Evolutionary conservation across 805 yeast species (phyloP), one percentile per base, ranked within the genome.

Genomic region (Ogataea zsoltii): DNA sequence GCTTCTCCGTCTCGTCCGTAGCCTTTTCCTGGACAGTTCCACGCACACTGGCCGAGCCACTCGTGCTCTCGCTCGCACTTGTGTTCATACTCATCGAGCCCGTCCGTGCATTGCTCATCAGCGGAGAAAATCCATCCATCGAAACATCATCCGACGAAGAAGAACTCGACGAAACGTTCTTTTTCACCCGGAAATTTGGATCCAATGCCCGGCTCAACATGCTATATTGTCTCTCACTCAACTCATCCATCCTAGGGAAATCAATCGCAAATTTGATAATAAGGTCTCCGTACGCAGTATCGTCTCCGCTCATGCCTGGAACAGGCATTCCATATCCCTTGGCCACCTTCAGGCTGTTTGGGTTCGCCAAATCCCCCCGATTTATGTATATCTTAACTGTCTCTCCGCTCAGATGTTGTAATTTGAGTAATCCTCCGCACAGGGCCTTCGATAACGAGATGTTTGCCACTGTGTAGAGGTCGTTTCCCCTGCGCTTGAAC

Each of bases 321-420:
- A 74, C 69, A 12, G 91, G 90, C 88, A 83, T 83, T 6, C 91
- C 91, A 38, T 67, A 61, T 1, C 76, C 77, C 44, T 68, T 67
- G 14, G 59, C 55, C 13, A 57, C 48, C 32, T 58, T 60, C 12
- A 79, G 66, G 5, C 70, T 61, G 14, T 75, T 76, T 3, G 80
- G 76, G 21, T 69, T 65, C 15, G 79, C 68, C 5, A 83, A 65
- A 31, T 85, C 88, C 13, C 83, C 79, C 0, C 80, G 66, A 5
- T 57, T 49, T 4, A 76, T 58, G 43, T 64, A 71, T 54, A 64
- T 75, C 66, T 64, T 70, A 23, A 69, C 57, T 48, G 38, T 63
- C 44, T 48, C 63, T 34, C 61, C 68, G 56, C 60, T 65, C 12
- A 82, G 51, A 43, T 67, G 76, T 10, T 62, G 58, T 7, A 77